Evolutionary conservation across 306 rosid species (phyloP).

Genomic region (Crotalaria pallida): DNA sequence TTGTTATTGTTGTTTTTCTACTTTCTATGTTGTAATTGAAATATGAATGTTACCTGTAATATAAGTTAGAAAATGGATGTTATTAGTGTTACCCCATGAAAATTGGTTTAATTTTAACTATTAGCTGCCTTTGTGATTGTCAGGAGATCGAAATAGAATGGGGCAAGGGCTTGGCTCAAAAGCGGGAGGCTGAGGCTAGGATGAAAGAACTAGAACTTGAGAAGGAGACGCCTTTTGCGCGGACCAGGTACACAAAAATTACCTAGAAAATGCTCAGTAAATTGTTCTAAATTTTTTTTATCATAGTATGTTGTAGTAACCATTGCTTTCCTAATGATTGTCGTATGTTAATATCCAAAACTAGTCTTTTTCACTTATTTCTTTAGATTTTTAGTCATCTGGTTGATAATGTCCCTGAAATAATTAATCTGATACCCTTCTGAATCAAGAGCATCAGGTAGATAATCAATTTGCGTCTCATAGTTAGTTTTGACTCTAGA

Average conservation of each 20-base stretch:
- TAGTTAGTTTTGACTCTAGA: not conserved
- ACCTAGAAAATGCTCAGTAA: not conserved
- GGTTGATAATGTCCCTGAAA: not conserved
- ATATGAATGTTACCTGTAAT: not conserved
- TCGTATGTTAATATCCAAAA: not conserved
- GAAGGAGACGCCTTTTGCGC: conserved; percentile 84
- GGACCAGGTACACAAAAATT: conserved; percentile 50
- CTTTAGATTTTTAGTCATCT: not conserved
- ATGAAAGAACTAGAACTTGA: conserved; percentile 73
- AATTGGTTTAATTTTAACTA: not conserved
- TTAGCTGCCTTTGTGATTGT: conserved; percentile 9
- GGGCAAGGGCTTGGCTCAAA: conserved; percentile 96
- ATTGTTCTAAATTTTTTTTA: not conserved
- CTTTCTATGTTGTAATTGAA: not conserved
- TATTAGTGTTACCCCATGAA: not conserved
- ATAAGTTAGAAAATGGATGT: not conserved
- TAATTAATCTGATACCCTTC: not conserved
- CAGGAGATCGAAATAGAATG: conserved; percentile 85
- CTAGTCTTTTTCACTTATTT: not conserved
- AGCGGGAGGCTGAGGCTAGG: conserved; percentile 83
- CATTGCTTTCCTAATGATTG: not conserved
- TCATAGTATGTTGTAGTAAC: not conserved
- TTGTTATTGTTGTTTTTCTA: conserved; percentile 3
- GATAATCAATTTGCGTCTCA: not conserved
- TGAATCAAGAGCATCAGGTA: not conserved